Conservation (phyloP, 306 rosid genomes). For the Luffa aegyptiaca region DNA sequence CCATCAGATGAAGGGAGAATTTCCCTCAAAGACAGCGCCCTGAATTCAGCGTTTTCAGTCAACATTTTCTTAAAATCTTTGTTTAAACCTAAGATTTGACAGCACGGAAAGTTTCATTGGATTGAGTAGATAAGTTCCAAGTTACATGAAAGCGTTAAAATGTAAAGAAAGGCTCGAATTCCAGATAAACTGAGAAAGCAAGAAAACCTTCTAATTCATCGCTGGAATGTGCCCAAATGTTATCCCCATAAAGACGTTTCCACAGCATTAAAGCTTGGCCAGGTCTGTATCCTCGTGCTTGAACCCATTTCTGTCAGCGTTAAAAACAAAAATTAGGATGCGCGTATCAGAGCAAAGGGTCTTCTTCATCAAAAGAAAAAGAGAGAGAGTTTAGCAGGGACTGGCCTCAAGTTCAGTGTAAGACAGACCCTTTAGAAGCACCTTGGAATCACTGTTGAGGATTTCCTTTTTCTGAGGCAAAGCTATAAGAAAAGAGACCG, state of each 20-base stretch:
- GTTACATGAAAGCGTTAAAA: neutral
- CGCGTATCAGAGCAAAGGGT: neutral
- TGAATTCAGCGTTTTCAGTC: constrained; percentile 65
- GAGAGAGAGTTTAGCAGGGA: neutral
- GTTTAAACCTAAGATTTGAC: constrained; percentile 53
- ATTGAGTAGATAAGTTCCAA: neutral
- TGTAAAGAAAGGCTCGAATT: neutral
- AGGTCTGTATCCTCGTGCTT: constrained; percentile 65
- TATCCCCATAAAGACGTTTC: constrained; percentile 79
- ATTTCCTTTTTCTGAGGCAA: constrained; percentile 7
- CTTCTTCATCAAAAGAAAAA: too few relatives aligned
- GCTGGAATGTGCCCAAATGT: constrained; percentile 56
- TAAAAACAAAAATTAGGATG: neutral
- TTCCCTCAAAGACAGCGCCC: constrained; percentile 50
- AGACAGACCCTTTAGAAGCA: constrained; percentile 68
- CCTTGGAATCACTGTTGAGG: constrained; percentile 29
- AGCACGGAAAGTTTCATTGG: neutral
- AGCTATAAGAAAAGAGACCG: constrained; percentile 11
- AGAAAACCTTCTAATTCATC: constrained; percentile 74
- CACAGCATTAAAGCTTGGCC: constrained; percentile 93
- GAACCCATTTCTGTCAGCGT: constrained; percentile 68
- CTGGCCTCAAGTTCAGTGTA: constrained; percentile 67
- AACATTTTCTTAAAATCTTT: constrained; percentile 78
- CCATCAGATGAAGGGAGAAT: constrained; percentile 64
- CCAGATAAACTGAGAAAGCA: constrained; percentile 4